Evolutionary conservation across 2,329 filamentous ascomycete genomes (phyloP).

Genomic region (Paecilomyces fulvus): DNA sequence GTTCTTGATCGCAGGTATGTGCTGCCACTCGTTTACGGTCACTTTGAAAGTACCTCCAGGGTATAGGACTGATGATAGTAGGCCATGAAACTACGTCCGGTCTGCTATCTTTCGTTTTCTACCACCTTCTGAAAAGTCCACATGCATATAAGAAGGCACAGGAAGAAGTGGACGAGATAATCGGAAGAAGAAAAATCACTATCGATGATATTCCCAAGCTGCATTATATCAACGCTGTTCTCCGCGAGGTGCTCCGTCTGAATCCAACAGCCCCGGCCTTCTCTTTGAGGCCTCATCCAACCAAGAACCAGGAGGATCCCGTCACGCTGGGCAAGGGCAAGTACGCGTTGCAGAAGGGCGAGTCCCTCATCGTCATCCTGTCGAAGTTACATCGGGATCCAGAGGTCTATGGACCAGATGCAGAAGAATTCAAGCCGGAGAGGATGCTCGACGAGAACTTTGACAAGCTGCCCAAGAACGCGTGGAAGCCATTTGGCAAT

Average conservation of each 20-base stretch:
- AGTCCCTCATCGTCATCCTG: slow-evolving; percentile 44
- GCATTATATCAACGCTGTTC: slow-evolving; percentile 55
- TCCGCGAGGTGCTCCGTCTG: slow-evolving; percentile 58
- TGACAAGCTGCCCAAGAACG: slow-evolving; percentile 53
- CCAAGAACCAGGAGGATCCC: slow-evolving; percentile 30
- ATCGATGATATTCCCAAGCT: slow-evolving; percentile 57
- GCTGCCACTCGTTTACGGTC: not conserved
- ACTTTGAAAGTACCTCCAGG: not conserved
- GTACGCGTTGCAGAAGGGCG: slow-evolving; percentile 49
- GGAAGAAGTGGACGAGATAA: slow-evolving; percentile 57
- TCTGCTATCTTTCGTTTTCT: slow-evolving; percentile 57
- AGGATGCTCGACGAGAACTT: slow-evolving; percentile 64
- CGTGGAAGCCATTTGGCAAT: slow-evolving; percentile 69
- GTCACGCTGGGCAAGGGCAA: slow-evolving; percentile 51
- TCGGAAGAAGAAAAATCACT: slow-evolving; percentile 50
- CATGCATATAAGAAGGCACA: slow-evolving; percentile 54
- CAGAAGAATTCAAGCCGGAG: slow-evolving; percentile 59
- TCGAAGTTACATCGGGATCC: slow-evolving; percentile 54
- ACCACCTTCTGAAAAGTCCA: slow-evolving; percentile 56
- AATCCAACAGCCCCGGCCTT: slow-evolving; percentile 51
- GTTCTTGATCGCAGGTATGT: slow-evolving; percentile 55
- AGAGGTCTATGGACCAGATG: slow-evolving; percentile 56
- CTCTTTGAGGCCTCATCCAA: slow-evolving; percentile 41
- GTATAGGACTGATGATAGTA: slow-evolving; percentile 6
- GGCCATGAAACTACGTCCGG: slow-evolving; percentile 66